phyloP scores from a whole-genome alignment of 2,329 filamentous ascomycete species.

The Stagonosporopsis tanaceti region DNA sequence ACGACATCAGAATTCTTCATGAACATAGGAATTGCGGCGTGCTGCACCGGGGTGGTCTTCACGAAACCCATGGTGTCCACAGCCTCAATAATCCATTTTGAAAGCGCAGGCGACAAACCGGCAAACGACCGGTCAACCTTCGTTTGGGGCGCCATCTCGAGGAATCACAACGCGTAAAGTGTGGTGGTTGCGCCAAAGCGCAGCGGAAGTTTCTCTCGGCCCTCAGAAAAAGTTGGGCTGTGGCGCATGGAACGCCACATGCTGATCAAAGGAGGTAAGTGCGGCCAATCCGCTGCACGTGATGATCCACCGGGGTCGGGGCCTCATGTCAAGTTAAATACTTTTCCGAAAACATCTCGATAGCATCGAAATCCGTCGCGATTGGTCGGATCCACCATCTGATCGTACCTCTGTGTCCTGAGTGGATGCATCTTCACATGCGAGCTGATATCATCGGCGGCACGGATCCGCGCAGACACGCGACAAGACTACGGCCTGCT shows the following conservation, averaged over 20 bases:
- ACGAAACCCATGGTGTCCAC: slow-evolving; percentile 84
- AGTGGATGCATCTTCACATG: slow-evolving; percentile 25
- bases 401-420: background rate
- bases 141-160: slow-evolving; percentile 44
- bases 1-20: slow-evolving; percentile 91
- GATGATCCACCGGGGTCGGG: background rate
- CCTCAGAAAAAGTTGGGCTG: slow-evolving; percentile 28
- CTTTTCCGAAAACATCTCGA: background rate
- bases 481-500: slow-evolving; percentile 28
- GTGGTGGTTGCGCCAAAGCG: slow-evolving; percentile 15
- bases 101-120: slow-evolving; percentile 72
- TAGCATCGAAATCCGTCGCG: background rate
- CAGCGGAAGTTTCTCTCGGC: slow-evolving; percentile 11
- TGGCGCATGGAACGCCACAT: slow-evolving; percentile 18
- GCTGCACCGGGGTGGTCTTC: slow-evolving; percentile 93
- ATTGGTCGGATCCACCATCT: background rate
- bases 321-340: background rate
- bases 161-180: background rate
- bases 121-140: slow-evolving; percentile 66
- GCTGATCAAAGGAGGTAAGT: background rate
- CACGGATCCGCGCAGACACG: slow-evolving; percentile 29
- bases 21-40: slow-evolving; percentile 87
- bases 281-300: background rate
- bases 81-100: slow-evolving; percentile 86
- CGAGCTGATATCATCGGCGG: slow-evolving; percentile 32